phyloP scores from a whole-genome alignment of 2,329 filamentous ascomycete species.

The Pseudocercospora macadamiae region DNA sequence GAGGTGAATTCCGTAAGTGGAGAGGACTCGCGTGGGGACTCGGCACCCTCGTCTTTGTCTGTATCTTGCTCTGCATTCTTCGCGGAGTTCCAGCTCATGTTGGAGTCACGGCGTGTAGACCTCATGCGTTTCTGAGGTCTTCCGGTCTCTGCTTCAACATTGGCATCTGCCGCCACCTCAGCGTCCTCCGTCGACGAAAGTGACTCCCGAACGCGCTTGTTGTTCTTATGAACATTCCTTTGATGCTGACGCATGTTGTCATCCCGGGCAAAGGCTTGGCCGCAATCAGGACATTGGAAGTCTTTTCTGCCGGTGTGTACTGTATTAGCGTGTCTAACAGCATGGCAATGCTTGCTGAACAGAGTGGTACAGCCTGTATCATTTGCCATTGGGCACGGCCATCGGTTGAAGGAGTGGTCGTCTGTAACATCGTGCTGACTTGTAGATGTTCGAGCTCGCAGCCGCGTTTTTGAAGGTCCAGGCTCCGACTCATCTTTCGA shows the following conservation, averaged over 20 bases:
- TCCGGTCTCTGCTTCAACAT: constrained; percentile 11
- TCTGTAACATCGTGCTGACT: constrained; percentile 1
- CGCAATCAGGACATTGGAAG: constrained; percentile 14
- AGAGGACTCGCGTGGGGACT: background rate
- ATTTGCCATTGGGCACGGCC: constrained; percentile 16
- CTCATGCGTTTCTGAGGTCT: constrained; percentile 14
- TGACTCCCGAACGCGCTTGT: constrained; percentile 14
- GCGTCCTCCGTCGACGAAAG: constrained; percentile 11
- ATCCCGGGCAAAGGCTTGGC: constrained; percentile 16
- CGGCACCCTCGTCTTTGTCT: background rate
- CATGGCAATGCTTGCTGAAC: constrained; percentile 16
- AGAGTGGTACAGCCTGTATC: constrained; percentile 14
- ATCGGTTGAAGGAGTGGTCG: constrained; percentile 2
- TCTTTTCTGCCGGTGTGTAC: constrained; percentile 17
- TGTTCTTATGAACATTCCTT: constrained; percentile 15
- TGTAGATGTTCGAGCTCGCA: constrained; percentile 11
- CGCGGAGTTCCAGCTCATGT: constrained; percentile 2
- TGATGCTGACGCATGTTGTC: constrained; percentile 21
- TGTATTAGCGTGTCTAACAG: constrained; percentile 12
- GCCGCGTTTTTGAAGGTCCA: background rate
- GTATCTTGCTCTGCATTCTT: background rate
- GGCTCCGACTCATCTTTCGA: background rate
- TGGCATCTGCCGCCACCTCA: constrained; percentile 9
- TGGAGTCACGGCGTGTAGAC: background rate
- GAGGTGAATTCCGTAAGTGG: constrained; percentile 6